Conservation (phyloP, 225 moss, liverwort and hornwort species). For the Bryum argenteum region DNA sequence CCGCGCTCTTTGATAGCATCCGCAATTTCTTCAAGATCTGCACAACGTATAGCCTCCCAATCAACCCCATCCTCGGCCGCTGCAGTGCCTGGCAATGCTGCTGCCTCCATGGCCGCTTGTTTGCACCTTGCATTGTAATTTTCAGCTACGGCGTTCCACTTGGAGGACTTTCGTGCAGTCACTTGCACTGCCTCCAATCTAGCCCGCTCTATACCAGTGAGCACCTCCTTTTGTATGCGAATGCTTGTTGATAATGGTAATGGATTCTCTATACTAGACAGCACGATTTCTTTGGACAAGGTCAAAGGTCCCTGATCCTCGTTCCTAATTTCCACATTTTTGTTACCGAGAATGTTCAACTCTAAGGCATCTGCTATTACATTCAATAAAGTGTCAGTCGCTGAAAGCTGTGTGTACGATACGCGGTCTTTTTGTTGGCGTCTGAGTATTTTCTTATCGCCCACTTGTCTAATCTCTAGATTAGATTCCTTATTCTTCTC, state of each 20-base stretch:
- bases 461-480: neutral
- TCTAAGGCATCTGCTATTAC: neutral
- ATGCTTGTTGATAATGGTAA: conserved; percentile 17
- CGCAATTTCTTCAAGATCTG: conserved; percentile 70
- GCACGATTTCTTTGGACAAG: conserved; percentile 15
- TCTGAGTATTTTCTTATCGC: neutral
- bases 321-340: neutral
- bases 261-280: conserved; percentile 15
- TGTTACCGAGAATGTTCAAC: neutral
- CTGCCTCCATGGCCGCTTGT: conserved; percentile 10
- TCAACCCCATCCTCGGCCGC: conserved; percentile 57
- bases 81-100: neutral
- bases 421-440: neutral
- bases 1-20: conserved; percentile 80
- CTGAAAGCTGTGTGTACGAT: neutral
- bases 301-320: neutral
- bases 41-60: conserved; percentile 75
- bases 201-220: conserved; percentile 44
- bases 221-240: neutral
- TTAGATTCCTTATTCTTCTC: neutral
- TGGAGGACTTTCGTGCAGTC: conserved; percentile 46
- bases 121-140: conserved; percentile 27
- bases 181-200: conserved; percentile 58
- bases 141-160: conserved; percentile 42
- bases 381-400: neutral